A percentile compares a stretch with the other conserved stretches of the same genome.
Evolutionary conservation across 306 rosid species (phyloP).

Genomic region (Glycine soja): DNA sequence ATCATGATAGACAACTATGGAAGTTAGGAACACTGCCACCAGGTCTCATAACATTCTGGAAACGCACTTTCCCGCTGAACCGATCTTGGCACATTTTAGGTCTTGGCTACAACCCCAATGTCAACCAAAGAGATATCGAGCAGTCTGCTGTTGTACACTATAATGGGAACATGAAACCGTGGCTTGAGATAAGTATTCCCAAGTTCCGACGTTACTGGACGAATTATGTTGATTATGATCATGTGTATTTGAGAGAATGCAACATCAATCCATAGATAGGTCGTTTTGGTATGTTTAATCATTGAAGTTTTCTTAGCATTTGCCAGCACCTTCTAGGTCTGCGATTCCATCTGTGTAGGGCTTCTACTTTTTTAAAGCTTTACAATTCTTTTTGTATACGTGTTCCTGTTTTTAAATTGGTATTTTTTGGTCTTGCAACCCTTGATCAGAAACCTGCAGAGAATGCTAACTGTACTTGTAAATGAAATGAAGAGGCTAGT

Average conservation of each 20-base stretch:
- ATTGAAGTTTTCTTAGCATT: conserved; percentile 42
- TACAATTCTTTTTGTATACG: conserved; percentile 67
- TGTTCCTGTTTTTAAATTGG: conserved; percentile 30
- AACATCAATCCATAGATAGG: conserved; percentile 77
- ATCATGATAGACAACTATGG: conserved; percentile 92
- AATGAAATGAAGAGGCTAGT: conserved; percentile 54
- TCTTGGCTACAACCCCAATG: conserved; percentile 81
- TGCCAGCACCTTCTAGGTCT: conserved; percentile 6
- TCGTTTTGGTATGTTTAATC: conserved; percentile 35
- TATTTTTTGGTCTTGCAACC: conserved; percentile 38
- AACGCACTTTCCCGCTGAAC: conserved; percentile 75
- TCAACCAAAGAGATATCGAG: conserved; percentile 70
- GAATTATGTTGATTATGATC: conserved; percentile 73
- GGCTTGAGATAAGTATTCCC: conserved; percentile 96
- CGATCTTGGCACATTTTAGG: conserved; percentile 88
- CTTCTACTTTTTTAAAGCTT: conserved; percentile 46
- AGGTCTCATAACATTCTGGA: conserved; percentile 97
- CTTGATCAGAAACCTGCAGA: conserved; percentile 37
- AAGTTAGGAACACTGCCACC: conserved; percentile 98
- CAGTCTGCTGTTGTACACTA: conserved; percentile 88
- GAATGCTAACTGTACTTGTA: conserved; percentile 52
- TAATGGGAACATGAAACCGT: conserved; percentile 96
- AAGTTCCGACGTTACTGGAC: conserved; percentile 80
- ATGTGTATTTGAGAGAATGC: conserved; percentile 81
- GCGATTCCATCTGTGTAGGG: conserved; percentile 57